phyloP scores from a whole-genome alignment of 163 green algal species.

The Prototheca wickerhamii region DNA sequence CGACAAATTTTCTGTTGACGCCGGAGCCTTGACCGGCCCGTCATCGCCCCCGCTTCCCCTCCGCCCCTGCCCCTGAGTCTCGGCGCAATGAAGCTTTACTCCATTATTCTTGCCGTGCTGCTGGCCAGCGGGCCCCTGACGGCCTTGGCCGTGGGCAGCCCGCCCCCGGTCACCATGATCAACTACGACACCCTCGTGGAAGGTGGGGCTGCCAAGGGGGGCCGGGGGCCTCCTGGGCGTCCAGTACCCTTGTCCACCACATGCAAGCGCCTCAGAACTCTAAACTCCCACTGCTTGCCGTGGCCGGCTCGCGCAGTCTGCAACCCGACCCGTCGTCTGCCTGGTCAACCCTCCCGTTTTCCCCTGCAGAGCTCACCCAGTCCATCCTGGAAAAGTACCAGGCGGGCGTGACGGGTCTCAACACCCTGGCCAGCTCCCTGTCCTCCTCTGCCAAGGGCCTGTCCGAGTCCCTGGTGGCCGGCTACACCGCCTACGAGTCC shows the following conservation, averaged over 20 bases:
- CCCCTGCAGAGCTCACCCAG: slow-evolving; percentile 1
- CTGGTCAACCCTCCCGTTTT: neutral
- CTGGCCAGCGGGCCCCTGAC: neutral
- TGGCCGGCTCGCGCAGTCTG: neutral
- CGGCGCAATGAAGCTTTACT: neutral
- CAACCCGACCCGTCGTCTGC: neutral
- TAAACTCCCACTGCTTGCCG: too few species aligned
- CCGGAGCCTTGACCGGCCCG: too few species aligned
- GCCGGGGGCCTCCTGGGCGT: too few species aligned
- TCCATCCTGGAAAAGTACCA: neutral
- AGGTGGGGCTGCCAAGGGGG: neutral
- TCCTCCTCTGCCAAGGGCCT: neutral
- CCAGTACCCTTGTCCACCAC: too few species aligned
- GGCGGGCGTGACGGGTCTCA: neutral
- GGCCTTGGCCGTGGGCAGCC: neutral
- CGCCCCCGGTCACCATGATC: neutral
- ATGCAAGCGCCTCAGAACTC: too few species aligned
- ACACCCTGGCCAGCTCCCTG: slow-evolving; percentile 2
- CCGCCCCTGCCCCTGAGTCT: too few species aligned
- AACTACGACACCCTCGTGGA: neutral
- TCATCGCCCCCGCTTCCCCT: too few species aligned
- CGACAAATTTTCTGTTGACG: too few species aligned
- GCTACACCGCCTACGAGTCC: slow-evolving; percentile 1
- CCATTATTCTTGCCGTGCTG: neutral
- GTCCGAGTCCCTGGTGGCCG: neutral